Evolutionary conservation across 2,329 filamentous ascomycete species (phyloP).

Genomic region (Fusarium euwallaceae): DNA sequence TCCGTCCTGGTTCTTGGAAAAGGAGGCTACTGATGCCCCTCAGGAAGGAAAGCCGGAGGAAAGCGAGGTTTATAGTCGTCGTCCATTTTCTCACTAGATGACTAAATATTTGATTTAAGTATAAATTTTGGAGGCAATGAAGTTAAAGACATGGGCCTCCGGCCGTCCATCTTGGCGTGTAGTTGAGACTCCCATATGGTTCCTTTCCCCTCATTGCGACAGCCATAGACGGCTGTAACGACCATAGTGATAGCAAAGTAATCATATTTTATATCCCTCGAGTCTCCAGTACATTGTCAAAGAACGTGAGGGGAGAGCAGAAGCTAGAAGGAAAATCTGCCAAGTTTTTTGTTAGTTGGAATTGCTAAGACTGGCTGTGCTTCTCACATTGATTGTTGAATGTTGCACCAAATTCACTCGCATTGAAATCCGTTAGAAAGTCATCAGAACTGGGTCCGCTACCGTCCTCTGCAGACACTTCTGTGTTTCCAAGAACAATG

Average conservation of each 20-base stretch:
- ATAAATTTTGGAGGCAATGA: no score
- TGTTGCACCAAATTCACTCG: neutral
- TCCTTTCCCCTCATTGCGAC: no score
- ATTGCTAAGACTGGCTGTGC: constrained; percentile 1
- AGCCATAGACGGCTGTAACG: no score
- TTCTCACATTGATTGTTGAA: constrained; percentile 35
- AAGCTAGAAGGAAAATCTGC: constrained; percentile 27
- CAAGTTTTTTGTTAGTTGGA: constrained; percentile 20
- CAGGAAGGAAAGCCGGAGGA: constrained; percentile 14
- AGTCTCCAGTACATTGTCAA: constrained; percentile 30
- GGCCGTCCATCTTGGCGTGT: no score
- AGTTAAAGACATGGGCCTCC: no score
- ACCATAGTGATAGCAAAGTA: constrained; percentile 6
- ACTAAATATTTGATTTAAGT: neutral
- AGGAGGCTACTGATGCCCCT: constrained; percentile 17
- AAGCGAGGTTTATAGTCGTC: constrained; percentile 6
- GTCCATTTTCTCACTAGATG: constrained; percentile 19
- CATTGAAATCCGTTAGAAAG: constrained; percentile 22
- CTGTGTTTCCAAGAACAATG: constrained; percentile 28
- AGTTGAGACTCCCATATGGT: no score
- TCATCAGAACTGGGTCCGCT: constrained; percentile 7
- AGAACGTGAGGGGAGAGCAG: constrained; percentile 25
- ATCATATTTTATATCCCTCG: constrained; percentile 18
- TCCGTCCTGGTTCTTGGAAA: constrained; percentile 25
- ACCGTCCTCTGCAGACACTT: constrained; percentile 7